Conservation (phyloP, 352 stramenopile species). For the Pythium pectinolyticum region DNA sequence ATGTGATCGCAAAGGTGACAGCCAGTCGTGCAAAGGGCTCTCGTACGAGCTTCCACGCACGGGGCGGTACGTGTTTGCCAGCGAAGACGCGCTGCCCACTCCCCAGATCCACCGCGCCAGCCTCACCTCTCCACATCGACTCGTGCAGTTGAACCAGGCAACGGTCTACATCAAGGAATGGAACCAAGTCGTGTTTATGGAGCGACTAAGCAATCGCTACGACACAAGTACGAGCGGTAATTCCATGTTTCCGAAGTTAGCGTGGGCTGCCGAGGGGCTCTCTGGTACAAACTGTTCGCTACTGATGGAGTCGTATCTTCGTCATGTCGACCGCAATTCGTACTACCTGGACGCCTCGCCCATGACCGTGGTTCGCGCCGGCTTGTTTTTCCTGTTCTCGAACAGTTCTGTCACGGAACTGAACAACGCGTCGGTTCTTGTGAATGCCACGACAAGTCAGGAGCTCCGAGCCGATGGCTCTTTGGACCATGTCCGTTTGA, state of each 20-base stretch:
- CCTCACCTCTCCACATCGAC: constrained; percentile 4
- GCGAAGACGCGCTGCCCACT: constrained; percentile 3
- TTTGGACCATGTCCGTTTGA: constrained; percentile 14
- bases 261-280: too few relatives aligned
- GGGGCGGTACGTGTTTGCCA: neutral
- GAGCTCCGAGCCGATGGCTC: neutral
- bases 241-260: neutral
- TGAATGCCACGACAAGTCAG: neutral
- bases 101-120: neutral
- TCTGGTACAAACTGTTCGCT: constrained; percentile 1
- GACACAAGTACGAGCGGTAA: neutral
- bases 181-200: neutral
- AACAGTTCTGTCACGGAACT: constrained; percentile 15
- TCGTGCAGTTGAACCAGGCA: constrained; percentile 15
- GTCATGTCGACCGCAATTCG: constrained; percentile 1
- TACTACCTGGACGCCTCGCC: constrained; percentile 8
- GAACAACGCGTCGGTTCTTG: constrained; percentile 7
- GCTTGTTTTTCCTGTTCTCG: constrained; percentile 8
- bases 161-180: neutral
- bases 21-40: constrained; percentile 31
- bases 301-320: constrained; percentile 14
- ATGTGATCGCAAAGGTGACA: constrained; percentile 30
- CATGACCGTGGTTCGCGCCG: neutral
- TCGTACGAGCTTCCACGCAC: constrained; percentile 36
- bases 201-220: neutral